phyloP scores from a whole-genome alignment of 192 early-diverging fungal species.

The Podila minutissima region DNA sequence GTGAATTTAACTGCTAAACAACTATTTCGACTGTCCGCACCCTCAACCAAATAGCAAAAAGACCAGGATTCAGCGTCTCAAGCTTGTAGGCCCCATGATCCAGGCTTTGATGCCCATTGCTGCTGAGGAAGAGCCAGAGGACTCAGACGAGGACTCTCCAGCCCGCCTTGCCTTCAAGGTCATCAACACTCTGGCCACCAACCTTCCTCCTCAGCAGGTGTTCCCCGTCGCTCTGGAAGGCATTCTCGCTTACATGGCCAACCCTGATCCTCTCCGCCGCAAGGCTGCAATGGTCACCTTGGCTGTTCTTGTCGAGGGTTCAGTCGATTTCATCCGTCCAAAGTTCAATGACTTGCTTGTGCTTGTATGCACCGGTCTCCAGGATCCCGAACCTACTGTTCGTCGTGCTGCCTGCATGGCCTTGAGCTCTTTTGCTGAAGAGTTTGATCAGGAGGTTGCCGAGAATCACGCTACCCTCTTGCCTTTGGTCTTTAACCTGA shows the following conservation, averaged over 20 bases:
- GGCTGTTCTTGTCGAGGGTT: constrained; percentile 80
- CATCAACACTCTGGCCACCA: constrained; percentile 82
- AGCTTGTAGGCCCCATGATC: constrained; percentile 83
- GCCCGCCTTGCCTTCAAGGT: constrained; percentile 71
- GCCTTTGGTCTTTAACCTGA: constrained; percentile 86
- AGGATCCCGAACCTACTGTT: constrained; percentile 82
- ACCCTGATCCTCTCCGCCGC: constrained; percentile 74
- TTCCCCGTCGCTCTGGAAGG: constrained; percentile 81
- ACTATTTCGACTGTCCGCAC: neutral
- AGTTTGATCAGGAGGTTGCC: constrained; percentile 83
- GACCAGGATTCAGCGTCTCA: constrained; percentile 84
- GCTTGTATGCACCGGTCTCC: constrained; percentile 79
- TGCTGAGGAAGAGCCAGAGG: constrained; percentile 82
- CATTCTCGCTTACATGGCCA: constrained; percentile 85
- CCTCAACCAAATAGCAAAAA: constrained; percentile 64
- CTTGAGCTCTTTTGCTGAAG: constrained; percentile 80
- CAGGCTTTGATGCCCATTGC: constrained; percentile 85
- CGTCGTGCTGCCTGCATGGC: constrained; percentile 91
- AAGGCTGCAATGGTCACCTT: constrained; percentile 92
- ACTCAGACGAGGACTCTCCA: constrained; percentile 86
- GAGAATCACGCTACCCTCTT: constrained; percentile 83
- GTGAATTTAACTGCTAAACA: too few relatives aligned
- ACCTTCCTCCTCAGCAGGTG: constrained; percentile 87
- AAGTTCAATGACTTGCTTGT: constrained; percentile 83
- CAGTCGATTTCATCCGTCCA: constrained; percentile 84